phyloP scores from a whole-genome alignment of 306 rosid species.

The Rubus idaeus region DNA sequence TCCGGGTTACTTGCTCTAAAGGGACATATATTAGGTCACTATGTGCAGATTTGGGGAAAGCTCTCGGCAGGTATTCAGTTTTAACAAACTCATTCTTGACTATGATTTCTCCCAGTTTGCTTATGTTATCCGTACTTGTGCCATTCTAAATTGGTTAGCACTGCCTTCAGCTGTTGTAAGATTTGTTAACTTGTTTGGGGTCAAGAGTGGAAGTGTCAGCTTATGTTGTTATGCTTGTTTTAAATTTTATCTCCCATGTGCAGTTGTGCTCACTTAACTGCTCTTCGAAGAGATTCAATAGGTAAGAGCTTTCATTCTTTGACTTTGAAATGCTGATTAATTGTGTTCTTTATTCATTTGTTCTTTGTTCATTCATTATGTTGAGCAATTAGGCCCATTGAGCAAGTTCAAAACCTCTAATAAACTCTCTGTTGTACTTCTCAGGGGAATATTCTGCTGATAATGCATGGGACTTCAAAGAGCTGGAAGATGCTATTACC shows the following conservation, averaged over 20 bases:
- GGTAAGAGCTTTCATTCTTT: conserved; percentile 49
- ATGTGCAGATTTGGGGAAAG: conserved; percentile 92
- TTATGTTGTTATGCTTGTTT: too few relatives aligned
- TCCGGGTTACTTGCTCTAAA: conserved; percentile 86
- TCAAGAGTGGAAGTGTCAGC: too few relatives aligned
- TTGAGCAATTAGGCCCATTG: background rate
- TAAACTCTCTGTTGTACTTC: conserved; percentile 11
- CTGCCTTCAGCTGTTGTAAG: too few relatives aligned
- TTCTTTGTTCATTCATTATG: background rate
- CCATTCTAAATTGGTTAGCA: too few relatives aligned
- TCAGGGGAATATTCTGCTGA: conserved; percentile 84
- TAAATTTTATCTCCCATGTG: too few relatives aligned
- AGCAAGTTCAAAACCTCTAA: background rate
- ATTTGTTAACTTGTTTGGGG: too few relatives aligned
- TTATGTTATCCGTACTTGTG: background rate
- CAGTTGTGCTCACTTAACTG: conserved; percentile 94
- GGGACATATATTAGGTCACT: conserved; percentile 92
- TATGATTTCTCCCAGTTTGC: background rate
- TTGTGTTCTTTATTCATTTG: background rate
- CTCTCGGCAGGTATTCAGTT: conserved; percentile 78
- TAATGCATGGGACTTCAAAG: conserved; percentile 92
- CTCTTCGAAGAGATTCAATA: conserved; percentile 90
- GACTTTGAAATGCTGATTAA: conserved; percentile 12
- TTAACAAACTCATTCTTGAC: conserved; percentile 4
- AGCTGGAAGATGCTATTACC: conserved; percentile 76